phyloP scores from a whole-genome alignment of 2,329 filamentous ascomycete genomes.

The Fusarium tuaranense region DNA sequence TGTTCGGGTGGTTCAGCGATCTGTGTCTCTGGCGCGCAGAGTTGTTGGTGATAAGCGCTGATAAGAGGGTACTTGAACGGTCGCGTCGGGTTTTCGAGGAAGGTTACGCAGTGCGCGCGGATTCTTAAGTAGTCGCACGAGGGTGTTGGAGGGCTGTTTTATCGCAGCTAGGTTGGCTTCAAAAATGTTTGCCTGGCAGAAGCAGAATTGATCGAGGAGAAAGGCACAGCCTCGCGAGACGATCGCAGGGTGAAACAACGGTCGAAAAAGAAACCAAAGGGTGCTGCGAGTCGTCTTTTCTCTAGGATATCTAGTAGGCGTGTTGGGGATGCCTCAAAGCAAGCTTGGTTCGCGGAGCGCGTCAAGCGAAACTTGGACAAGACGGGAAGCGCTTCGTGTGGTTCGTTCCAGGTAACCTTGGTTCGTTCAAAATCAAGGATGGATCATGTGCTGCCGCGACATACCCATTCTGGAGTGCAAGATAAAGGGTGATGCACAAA shows the following conservation, averaged over 20 bases:
- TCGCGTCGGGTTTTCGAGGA: slow-evolving; percentile 15
- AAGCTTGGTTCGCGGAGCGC: slow-evolving; percentile 24
- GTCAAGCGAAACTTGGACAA: slow-evolving; percentile 15
- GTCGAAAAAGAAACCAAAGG: background rate
- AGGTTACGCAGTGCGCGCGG: background rate
- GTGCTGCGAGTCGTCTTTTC: slow-evolving; percentile 19
- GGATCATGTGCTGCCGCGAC: slow-evolving; percentile 16
- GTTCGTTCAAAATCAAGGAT: slow-evolving; percentile 32
- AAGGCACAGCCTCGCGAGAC: slow-evolving; percentile 26
- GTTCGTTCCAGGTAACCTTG: slow-evolving; percentile 13
- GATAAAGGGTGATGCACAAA: slow-evolving; percentile 20
- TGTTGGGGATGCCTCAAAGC: slow-evolving; percentile 26
- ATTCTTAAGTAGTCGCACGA: slow-evolving; percentile 3
- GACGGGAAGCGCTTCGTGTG: slow-evolving; percentile 7
- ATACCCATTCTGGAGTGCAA: slow-evolving; percentile 33
- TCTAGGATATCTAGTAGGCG: slow-evolving; percentile 25
- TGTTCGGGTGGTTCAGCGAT: background rate
- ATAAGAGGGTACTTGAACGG: slow-evolving; percentile 7
- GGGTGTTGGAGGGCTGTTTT: slow-evolving; percentile 11
- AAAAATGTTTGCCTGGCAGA: slow-evolving; percentile 3
- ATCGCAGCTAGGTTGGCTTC: slow-evolving; percentile 16
- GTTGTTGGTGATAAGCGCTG: slow-evolving; percentile 24
- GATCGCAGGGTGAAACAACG: slow-evolving; percentile 8
- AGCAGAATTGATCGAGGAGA: slow-evolving; percentile 11
- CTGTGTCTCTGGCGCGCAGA: slow-evolving; percentile 5